Conservation (phyloP, 2,329 filamentous ascomycete genomes). For the Penicillium sp. region DNA sequence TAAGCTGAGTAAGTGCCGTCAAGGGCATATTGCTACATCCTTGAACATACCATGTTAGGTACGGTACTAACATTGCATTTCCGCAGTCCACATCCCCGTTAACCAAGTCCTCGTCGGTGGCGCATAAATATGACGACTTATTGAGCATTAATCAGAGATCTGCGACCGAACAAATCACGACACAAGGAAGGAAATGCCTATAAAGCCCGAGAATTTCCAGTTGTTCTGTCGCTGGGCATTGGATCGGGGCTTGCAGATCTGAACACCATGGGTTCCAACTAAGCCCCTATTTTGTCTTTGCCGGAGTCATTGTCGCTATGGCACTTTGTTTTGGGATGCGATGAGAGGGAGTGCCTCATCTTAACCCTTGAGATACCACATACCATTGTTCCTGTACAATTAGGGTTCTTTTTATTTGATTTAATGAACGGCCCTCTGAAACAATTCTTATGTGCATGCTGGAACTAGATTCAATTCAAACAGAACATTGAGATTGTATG, state of each 20-base stretch:
- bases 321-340: slow-evolving; percentile 18
- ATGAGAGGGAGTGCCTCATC: slow-evolving; percentile 15
- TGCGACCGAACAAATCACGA: not conserved
- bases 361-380: slow-evolving; percentile 25
- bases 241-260: not conserved
- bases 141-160: not conserved
- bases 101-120: slow-evolving; percentile 49
- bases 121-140: slow-evolving; percentile 27
- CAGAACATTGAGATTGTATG: not conserved
- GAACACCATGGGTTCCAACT: not conserved
- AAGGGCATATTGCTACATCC: not conserved
- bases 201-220: not conserved
- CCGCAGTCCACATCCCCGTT: slow-evolving; percentile 47
- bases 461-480: not conserved
- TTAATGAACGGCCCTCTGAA: slow-evolving; percentile 17
- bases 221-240: not conserved
- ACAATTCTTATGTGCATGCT: too few relatives aligned
- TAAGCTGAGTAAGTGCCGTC: slow-evolving; percentile 50
- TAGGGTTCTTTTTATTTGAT: slow-evolving; percentile 14
- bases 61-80: slow-evolving; percentile 12
- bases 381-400: slow-evolving; percentile 21
- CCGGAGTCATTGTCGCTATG: slow-evolving; percentile 5
- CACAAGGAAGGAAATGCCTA: not conserved
- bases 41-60: not conserved
- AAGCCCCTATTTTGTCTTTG: slow-evolving; percentile 10